Conservation (phyloP, 129 eudicot species). For the Arctium minus region DNA sequence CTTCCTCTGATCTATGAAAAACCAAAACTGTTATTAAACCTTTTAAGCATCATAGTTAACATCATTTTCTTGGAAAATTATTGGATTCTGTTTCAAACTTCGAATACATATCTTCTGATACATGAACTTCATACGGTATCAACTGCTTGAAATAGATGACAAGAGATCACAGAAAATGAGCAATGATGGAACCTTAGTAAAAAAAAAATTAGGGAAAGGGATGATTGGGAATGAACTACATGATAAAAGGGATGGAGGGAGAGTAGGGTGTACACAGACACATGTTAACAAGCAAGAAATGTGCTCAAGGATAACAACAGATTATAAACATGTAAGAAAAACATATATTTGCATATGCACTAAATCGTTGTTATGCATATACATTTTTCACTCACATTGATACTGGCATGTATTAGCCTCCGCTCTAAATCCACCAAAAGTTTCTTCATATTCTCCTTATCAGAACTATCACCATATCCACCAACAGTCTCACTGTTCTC, state of each 20-base stretch:
- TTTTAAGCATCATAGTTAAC: constrained; percentile 12
- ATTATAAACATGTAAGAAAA: neutral
- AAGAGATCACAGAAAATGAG: neutral
- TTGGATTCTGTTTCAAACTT: neutral
- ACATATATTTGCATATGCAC: neutral
- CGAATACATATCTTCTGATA: neutral
- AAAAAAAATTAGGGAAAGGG: neutral
- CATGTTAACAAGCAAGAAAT: neutral
- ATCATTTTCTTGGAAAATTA: neutral
- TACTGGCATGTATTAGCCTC: constrained; percentile 66
- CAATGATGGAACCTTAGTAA: neutral
- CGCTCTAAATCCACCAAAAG: constrained; percentile 67
- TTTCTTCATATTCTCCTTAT: constrained; percentile 35
- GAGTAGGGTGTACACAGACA: neutral
- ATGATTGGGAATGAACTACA: neutral
- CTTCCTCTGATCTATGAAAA: neutral
- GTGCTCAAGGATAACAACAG: neutral
- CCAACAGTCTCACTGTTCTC: constrained; percentile 31
- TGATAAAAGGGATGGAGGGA: neutral
- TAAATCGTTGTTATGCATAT: neutral
- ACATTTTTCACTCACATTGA: constrained; percentile 60
- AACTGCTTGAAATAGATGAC: neutral
- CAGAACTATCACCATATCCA: constrained; percentile 37
- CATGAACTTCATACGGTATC: neutral
- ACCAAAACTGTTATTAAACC: neutral